Evolutionary conservation across 225 moss, liverwort and hornwort genomes (phyloP).

Genomic region (Lunularia cruciata): DNA sequence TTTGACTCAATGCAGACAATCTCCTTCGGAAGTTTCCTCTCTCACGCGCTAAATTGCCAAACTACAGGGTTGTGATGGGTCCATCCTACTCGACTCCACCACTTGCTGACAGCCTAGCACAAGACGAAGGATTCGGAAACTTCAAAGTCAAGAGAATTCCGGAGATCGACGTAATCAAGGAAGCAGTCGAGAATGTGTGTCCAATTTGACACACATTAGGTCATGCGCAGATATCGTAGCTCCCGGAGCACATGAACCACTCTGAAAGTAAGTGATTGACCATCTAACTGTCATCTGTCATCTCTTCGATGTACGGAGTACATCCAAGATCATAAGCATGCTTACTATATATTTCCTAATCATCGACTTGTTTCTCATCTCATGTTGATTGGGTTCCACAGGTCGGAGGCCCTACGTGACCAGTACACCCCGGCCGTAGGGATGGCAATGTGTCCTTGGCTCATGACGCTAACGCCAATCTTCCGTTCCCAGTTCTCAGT

Average conservation of each 20-base stretch:
- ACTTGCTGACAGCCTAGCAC: neutral
- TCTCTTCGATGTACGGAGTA: neutral
- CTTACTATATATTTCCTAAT: neutral
- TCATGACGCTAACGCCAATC: neutral
- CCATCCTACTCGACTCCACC: neutral
- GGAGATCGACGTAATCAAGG: neutral
- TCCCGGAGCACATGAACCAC: slow-evolving; percentile 10
- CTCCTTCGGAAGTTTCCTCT: neutral
- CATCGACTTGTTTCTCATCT: neutral
- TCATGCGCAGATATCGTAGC: slow-evolving; percentile 27
- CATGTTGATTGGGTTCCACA: neutral
- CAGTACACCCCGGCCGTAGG: slow-evolving; percentile 13
- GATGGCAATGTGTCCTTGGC: neutral
- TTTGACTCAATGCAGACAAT: neutral
- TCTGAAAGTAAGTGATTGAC: neutral
- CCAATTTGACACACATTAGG: slow-evolving; percentile 5
- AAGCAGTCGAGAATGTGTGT: neutral
- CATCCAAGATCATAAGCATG: neutral
- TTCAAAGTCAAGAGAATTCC: neutral
- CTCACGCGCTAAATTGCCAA: no score
- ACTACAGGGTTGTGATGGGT: slow-evolving; percentile 20
- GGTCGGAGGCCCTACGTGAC: slow-evolving; percentile 16
- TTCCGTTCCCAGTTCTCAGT: neutral
- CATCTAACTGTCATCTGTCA: neutral
- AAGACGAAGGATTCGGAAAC: neutral